These are phyloP conservation scores for Chlorella sp. DNA, from an alignment of 139 green algal genomes.

Conservation along the genomic window DNA sequence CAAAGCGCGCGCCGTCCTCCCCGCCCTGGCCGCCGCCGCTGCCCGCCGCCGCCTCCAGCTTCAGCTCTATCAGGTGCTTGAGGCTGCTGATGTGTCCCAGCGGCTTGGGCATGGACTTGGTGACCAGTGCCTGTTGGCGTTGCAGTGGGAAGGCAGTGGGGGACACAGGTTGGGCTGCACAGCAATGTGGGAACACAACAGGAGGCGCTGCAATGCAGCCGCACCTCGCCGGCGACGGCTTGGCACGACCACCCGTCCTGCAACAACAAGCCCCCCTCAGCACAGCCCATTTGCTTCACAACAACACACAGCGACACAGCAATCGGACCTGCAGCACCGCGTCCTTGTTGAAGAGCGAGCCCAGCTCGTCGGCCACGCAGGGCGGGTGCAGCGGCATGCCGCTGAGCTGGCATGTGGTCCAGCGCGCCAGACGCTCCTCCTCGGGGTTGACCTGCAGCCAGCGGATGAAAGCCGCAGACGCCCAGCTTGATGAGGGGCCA, in stretches of 20 bases:
- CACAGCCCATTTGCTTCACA: too few species aligned
- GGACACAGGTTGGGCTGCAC: too few species aligned
- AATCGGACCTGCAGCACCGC: conserved; percentile 33
- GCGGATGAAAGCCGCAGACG: too few species aligned
- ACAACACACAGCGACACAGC: background rate
- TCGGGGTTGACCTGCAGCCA: conserved; percentile 70
- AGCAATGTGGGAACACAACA: too few species aligned
- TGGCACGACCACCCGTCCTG: too few species aligned
- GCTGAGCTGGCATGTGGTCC: conserved; percentile 82
- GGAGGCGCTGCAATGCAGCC: too few species aligned
- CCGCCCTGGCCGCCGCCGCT: conserved; percentile 16
- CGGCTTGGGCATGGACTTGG: conserved; percentile 71
- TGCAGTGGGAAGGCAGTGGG: too few species aligned
- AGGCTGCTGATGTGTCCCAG: conserved; percentile 80
- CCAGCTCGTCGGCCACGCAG: conserved; percentile 85
- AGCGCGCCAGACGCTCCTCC: conserved; percentile 74
- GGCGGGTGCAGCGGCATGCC: conserved; percentile 75
- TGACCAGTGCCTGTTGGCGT: conserved; percentile 63
- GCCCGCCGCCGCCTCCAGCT: conserved; percentile 48
- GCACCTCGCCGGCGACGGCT: too few species aligned
- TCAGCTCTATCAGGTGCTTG: conserved; percentile 72
- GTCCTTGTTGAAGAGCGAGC: conserved; percentile 79
- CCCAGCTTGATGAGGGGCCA: too few species aligned
- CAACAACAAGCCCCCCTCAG: too few species aligned
- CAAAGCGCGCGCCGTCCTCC: conserved; percentile 53